Evolutionary conservation across 106 monocot genomes (phyloP), one percentile per base, ranked within the genome.

Genomic region (Phalaenopsis equestris): DNA sequence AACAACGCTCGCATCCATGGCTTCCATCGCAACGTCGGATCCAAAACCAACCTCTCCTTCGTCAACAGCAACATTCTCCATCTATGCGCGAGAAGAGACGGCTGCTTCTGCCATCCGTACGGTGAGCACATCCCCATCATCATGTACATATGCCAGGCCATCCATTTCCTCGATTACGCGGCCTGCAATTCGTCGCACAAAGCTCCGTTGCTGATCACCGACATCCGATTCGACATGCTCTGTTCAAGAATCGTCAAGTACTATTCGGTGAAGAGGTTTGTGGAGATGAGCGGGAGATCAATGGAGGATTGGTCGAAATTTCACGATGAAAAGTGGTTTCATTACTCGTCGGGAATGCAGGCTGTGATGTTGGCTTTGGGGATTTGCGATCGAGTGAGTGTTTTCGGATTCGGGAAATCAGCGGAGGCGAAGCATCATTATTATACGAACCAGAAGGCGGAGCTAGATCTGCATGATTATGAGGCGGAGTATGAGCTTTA

Each of bases 61-160:
- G 72, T 94, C 72, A 91, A 94, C 81, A 94, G 91, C 85, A 94
- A 94, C 83, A 91, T 94, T 15, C 88, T 94, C 52, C 91, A 91
- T 72, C 72, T 86, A 74, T 94, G 91, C 77, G 79, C 89, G 9
- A 70, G 88, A 1, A 67, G 77, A 41, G 8, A 14, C 15, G 70
- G 76, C 18, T 94, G 94, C 80, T 84, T 72, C 82, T 91, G 94
- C 86, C 84, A 90, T 75, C 94, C 94, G 10, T 94, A 91, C 79
- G 91, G 94, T 24, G 80, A 77, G 0, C 23, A 55, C 45, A 83
- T 88, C 65, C 90, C 91, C 36, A 85, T 94, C 16, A 46, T 91
- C 80, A 90, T 88, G 82, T 91, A 94, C 89, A 88, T 94, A 36
- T 91, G 94, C 83, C 94, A 94, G 77, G 84, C 91, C 15, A 70